Conservation (phyloP, 768 basidiomycete species). For the Botryobasidium botryosum region DNA sequence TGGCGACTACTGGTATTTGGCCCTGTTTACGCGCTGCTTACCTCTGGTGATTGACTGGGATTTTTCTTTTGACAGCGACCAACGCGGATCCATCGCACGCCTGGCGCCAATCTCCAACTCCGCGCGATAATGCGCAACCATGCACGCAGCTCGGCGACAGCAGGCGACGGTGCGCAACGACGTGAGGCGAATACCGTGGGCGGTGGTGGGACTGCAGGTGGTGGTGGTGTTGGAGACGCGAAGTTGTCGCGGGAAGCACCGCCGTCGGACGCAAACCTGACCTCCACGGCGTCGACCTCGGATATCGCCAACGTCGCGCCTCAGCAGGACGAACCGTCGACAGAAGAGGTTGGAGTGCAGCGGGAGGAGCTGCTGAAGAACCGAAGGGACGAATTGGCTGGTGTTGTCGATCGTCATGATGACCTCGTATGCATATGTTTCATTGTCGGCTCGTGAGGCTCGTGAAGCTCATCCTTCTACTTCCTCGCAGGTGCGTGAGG, state of each 20-base stretch:
- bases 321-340: background rate
- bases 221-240: background rate
- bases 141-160: no score
- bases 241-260: no score
- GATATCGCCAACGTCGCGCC: no score
- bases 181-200: background rate
- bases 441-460: background rate
- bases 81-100: no score
- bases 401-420: conserved; percentile 51
- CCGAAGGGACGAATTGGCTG: conserved; percentile 41
- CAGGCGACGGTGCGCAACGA: background rate
- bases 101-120: no score
- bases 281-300: no score
- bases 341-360: conserved; percentile 14
- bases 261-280: no score
- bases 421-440: conserved; percentile 37
- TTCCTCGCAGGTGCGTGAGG: conserved; percentile 50
- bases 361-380: conserved; percentile 32
- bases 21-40: no score
- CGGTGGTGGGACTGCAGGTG: background rate
- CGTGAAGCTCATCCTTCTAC: conserved; percentile 1
- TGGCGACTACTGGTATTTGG: no score
- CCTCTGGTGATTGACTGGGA: no score
- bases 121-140: no score
- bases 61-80: no score